Evolutionary conservation across 164 flowering plant genomes (phyloP).

Genomic region (Berberis vulgaris): DNA sequence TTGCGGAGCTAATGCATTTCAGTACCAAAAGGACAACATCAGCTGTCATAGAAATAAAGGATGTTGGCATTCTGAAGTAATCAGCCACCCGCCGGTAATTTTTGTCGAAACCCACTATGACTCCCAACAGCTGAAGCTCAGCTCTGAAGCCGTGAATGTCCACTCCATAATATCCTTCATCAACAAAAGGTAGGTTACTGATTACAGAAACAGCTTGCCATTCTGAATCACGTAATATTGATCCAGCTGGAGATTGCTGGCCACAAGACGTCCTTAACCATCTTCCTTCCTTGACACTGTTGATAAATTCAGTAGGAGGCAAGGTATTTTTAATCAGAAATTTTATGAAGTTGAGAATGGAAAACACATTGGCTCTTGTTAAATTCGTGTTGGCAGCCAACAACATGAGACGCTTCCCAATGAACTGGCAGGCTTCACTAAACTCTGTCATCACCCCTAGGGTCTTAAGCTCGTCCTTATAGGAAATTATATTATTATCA

Average conservation of each 20-base stretch:
- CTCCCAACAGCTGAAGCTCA: slow-evolving; percentile 56
- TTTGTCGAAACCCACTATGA: slow-evolving; percentile 26
- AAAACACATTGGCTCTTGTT: slow-evolving; percentile 28
- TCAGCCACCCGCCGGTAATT: slow-evolving; percentile 31
- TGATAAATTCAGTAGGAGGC: slow-evolving; percentile 29
- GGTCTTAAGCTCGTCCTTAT: slow-evolving; percentile 36
- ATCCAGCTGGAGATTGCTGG: slow-evolving; percentile 32
- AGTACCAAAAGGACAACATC: slow-evolving; percentile 32
- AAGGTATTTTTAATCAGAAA: slow-evolving; percentile 26
- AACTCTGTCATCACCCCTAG: slow-evolving; percentile 52
- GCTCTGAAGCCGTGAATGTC: slow-evolving; percentile 27
- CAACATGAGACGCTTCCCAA: slow-evolving; percentile 48
- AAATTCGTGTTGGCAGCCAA: slow-evolving; percentile 28
- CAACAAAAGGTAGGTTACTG: slow-evolving; percentile 29
- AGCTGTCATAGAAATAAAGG: slow-evolving; percentile 9
- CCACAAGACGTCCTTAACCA: slow-evolving; percentile 50
- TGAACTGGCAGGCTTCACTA: slow-evolving; percentile 40
- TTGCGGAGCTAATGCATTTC: slow-evolving; percentile 21
- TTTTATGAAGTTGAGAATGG: slow-evolving; percentile 41
- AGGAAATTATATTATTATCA: slow-evolving; percentile 22
- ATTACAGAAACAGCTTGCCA: slow-evolving; percentile 41
- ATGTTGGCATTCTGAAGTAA: slow-evolving; percentile 24
- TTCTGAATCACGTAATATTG: slow-evolving; percentile 30
- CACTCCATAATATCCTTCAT: slow-evolving; percentile 33
- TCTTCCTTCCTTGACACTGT: slow-evolving; percentile 19